phyloP scores from a whole-genome alignment of 108 stramenopile species.

The Nannochloropsis oceanica region DNA sequence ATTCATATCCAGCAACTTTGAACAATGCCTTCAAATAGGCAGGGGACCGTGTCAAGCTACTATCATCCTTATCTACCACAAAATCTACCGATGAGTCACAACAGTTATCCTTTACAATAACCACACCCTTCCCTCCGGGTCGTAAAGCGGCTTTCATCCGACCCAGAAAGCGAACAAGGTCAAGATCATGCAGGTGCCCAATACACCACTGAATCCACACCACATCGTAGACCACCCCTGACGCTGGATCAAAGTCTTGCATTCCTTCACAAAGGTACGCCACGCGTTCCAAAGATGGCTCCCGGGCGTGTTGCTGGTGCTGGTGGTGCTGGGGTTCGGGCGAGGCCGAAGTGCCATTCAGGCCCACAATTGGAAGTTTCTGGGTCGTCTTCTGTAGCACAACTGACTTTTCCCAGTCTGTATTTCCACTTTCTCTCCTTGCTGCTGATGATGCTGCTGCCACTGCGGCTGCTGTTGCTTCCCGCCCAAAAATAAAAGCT shows the following conservation, averaged over 20 bases:
- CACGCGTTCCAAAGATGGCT: not conserved
- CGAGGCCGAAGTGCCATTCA: not conserved
- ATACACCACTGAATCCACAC: conserved; percentile 88
- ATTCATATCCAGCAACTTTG: conserved; percentile 48
- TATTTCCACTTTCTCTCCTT: not conserved
- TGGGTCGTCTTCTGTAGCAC: conserved; percentile 17
- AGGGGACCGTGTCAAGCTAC: conserved; percentile 55
- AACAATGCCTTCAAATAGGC: conserved; percentile 56
- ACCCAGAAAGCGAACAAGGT: conserved; percentile 56
- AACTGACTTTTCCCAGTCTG: not conserved
- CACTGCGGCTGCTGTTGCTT: not conserved
- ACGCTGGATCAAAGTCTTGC: conserved; percentile 64
- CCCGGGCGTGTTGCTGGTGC: not conserved
- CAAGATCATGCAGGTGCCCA: conserved; percentile 69
- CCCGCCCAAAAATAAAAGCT: conserved; percentile 46
- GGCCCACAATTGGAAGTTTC: conserved; percentile 40
- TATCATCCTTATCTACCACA: conserved; percentile 64
- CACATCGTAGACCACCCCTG: conserved; percentile 47
- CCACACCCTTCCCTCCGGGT: conserved; percentile 44
- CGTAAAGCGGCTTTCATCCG: conserved; percentile 46
- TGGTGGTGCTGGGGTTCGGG: not conserved
- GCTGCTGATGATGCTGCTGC: not conserved
- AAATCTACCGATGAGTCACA: conserved; percentile 49
- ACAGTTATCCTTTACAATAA: conserved; percentile 76
- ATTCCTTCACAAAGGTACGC: conserved; percentile 53